A percentile compares a stretch with the other conserved stretches of the same genome.
Conservation (phyloP, 257 asterid species). For the Forsythia viridissima region DNA sequence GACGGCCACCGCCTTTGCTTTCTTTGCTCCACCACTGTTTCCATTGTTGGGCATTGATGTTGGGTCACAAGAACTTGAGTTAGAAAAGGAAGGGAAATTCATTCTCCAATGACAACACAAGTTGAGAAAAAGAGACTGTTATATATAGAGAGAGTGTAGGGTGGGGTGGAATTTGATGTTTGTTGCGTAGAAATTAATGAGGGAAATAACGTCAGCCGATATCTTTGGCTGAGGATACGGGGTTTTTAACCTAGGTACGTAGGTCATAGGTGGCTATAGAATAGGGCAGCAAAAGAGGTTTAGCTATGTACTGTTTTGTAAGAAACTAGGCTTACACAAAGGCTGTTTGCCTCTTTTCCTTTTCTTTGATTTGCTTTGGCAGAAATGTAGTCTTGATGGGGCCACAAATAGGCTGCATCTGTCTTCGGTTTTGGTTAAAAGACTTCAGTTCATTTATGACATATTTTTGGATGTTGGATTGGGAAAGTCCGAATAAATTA, state of each 20-base stretch:
- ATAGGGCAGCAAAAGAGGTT: constrained; percentile 28
- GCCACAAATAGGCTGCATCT: background rate
- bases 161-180: background rate
- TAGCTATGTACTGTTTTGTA: background rate
- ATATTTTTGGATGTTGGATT: no score
- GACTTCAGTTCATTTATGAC: no score
- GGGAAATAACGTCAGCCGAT: constrained; percentile 24
- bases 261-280: background rate
- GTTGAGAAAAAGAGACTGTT: background rate
- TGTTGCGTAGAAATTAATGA: constrained; percentile 27
- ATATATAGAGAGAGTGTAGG: background rate
- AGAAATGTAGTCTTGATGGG: background rate
- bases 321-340: constrained; percentile 8
- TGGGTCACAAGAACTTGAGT: constrained; percentile 25
- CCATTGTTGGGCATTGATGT: constrained; percentile 8
- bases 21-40: constrained; percentile 19
- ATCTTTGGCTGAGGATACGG: constrained; percentile 33
- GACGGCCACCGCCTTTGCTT: constrained; percentile 21
- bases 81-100: constrained; percentile 28
- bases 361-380: background rate
- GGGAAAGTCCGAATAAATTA: no score
- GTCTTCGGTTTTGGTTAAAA: no score
- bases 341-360: constrained; percentile 1
- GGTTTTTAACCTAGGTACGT: background rate
- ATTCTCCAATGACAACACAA: background rate